These are phyloP conservation scores for Aspergillus sp. DNA, from an alignment of 2,329 filamentous ascomycete genomes.

Conservation along the genomic window DNA sequence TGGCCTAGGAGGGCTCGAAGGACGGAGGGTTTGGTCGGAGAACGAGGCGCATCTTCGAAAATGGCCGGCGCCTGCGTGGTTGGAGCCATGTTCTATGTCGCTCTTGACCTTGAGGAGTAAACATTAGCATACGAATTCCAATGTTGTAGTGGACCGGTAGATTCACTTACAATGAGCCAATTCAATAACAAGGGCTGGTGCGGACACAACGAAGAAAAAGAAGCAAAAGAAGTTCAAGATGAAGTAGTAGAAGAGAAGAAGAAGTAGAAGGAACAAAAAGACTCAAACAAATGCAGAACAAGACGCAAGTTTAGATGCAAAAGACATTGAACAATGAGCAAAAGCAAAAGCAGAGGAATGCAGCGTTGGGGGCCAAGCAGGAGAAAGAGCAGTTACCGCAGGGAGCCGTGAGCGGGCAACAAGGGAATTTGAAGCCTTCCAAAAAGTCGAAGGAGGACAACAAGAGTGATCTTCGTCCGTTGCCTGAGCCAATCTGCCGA, in stretches of 20 bases:
- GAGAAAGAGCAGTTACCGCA: constrained; percentile 16
- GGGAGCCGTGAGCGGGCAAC: constrained; percentile 19
- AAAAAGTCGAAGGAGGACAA: constrained; percentile 23
- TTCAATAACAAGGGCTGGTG: constrained; percentile 7
- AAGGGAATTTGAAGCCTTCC: constrained; percentile 31
- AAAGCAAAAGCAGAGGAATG: constrained; percentile 9
- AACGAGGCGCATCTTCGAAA: constrained; percentile 39
- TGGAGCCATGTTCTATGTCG: constrained; percentile 34
- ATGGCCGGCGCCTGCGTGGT: constrained; percentile 32
- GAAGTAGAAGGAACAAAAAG: background rate
- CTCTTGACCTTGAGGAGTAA: background rate
- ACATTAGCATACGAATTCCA: constrained; percentile 5
- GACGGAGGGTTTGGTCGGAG: constrained; percentile 43
- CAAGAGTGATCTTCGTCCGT: constrained; percentile 23
- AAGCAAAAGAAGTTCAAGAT: background rate
- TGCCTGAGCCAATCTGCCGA: constrained; percentile 20
- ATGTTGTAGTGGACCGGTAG: constrained; percentile 9
- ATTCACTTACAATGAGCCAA: constrained; percentile 15
- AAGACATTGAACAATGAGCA: constrained; percentile 15
- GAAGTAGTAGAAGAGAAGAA: background rate
- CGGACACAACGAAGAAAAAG: constrained; percentile 4
- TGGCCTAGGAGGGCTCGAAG: constrained; percentile 56
- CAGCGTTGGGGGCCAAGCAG: constrained; percentile 3
- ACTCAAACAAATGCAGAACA: constrained; percentile 9
- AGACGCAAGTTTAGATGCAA: constrained; percentile 10